Percentiles rank a stretch among this genome's conserved stretches.
These are phyloP conservation scores for Podospora appendiculata DNA, from an alignment of 495 filamentous ascomycete species.

Conservation along the genomic window DNA sequence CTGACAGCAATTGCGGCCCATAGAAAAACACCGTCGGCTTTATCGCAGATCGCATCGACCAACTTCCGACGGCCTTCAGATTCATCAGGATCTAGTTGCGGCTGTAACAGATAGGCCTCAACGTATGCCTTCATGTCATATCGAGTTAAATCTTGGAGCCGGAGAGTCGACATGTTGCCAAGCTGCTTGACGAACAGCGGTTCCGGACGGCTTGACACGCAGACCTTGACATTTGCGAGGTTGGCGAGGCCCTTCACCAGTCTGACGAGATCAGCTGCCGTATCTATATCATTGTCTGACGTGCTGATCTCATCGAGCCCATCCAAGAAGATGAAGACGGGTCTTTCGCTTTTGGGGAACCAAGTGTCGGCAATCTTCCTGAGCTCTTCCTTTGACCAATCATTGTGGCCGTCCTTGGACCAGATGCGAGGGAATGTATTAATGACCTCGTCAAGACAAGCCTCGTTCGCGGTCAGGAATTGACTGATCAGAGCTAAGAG, in stretches of 20 bases:
- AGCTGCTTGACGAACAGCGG: slow-evolving; percentile 2
- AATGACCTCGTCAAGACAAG: too few species aligned
- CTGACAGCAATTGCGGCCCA: too few species aligned
- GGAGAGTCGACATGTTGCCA: slow-evolving; percentile 3
- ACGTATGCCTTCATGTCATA: slow-evolving; percentile 26
- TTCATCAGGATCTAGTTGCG: too few species aligned
- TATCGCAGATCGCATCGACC: slow-evolving; percentile 11
- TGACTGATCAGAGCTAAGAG: slow-evolving; percentile 24
- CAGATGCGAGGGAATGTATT: too few species aligned
- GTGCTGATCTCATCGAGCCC: slow-evolving; percentile 13
- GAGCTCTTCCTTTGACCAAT: slow-evolving; percentile 8
- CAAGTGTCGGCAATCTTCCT: not conserved
- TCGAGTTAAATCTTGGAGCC: slow-evolving; percentile 23
- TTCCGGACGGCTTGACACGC: slow-evolving; percentile 13
- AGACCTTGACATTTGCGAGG: slow-evolving; percentile 7
- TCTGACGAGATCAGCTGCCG: not conserved
- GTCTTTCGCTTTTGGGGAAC: not conserved
- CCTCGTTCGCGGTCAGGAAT: slow-evolving; percentile 9
- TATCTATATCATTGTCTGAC: not conserved
- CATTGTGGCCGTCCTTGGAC: too few species aligned
- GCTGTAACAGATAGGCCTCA: slow-evolving; percentile 9
- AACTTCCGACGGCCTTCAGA: not conserved
- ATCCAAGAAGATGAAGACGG: slow-evolving; percentile 16
- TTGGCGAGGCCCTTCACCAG: not conserved
- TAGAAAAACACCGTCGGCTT: slow-evolving; percentile 31